phyloP scores from a whole-genome alignment of 345 rosid genomes.

The Balakata baccata region DNA sequence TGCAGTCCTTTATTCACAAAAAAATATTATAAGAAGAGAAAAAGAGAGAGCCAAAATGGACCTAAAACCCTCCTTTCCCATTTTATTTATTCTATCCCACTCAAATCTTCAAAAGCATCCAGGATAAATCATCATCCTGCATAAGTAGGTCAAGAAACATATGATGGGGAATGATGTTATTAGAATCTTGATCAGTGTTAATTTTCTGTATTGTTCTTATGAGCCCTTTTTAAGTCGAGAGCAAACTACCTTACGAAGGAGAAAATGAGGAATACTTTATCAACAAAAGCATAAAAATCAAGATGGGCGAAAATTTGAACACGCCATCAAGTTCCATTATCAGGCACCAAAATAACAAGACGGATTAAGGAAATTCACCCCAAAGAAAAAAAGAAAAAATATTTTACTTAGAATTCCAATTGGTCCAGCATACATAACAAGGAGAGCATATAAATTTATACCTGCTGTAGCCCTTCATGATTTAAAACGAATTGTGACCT shows the following conservation, averaged over 20 bases:
- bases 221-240: no score
- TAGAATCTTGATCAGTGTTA: no score
- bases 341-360: background rate
- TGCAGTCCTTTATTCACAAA: background rate
- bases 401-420: background rate
- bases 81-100: no score
- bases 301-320: background rate
- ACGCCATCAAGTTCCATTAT: background rate
- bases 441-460: constrained; percentile 20
- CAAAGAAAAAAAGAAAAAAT: background rate
- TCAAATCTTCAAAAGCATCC: no score
- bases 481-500: constrained; percentile 68
- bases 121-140: no score
- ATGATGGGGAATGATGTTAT: no score
- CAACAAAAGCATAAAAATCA: background rate
- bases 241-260: background rate
- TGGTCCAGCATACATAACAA: background rate
- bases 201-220: no score
- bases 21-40: background rate
- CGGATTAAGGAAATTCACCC: background rate
- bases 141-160: no score
- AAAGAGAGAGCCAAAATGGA: no score
- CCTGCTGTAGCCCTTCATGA: constrained; percentile 90
- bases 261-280: no score
- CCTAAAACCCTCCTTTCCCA: no score